Conservation (phyloP, 2,329 filamentous ascomycete genomes). For the Corinectria fuckeliana region DNA sequence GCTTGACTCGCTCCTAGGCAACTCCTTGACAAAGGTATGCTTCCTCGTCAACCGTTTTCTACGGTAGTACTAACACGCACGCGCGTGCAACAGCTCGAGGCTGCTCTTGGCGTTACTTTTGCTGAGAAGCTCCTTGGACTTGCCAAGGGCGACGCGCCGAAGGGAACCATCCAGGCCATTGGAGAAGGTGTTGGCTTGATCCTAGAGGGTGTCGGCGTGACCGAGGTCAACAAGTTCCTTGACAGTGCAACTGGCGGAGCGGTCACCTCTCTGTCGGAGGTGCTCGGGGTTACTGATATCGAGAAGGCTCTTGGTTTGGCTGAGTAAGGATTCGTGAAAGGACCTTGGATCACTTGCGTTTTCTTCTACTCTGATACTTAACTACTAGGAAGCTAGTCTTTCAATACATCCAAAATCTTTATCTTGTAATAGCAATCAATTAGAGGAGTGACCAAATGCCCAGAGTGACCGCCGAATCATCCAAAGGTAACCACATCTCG, state of each 20-base stretch:
- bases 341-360: too few species aligned
- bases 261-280: conserved; percentile 8
- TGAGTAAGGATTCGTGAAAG: background rate
- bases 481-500: too few species aligned
- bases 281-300: conserved; percentile 14
- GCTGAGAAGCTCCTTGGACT: conserved; percentile 20
- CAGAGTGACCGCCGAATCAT: too few species aligned
- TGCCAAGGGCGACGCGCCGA: background rate
- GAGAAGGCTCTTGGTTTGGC: conserved; percentile 13
- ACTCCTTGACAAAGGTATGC: background rate
- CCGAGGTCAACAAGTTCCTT: conserved; percentile 9
- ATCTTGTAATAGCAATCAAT: too few species aligned
- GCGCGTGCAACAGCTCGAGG: conserved; percentile 10
- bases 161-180: conserved; percentile 17
- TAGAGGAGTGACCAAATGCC: too few species aligned
- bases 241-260: conserved; percentile 12
- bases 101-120: conserved; percentile 17
- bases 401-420: too few species aligned
- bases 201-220: conserved; percentile 4
- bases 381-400: too few species aligned
- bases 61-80: too few species aligned
- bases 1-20: background rate
- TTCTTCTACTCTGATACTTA: too few species aligned
- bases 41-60: background rate
- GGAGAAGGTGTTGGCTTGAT: conserved; percentile 14